A percentile compares a stretch with the other conserved stretches of the same genome.
phyloP scores from a whole-genome alignment of 75 land plant genomes.

The Sequoiadendron giganteum region DNA sequence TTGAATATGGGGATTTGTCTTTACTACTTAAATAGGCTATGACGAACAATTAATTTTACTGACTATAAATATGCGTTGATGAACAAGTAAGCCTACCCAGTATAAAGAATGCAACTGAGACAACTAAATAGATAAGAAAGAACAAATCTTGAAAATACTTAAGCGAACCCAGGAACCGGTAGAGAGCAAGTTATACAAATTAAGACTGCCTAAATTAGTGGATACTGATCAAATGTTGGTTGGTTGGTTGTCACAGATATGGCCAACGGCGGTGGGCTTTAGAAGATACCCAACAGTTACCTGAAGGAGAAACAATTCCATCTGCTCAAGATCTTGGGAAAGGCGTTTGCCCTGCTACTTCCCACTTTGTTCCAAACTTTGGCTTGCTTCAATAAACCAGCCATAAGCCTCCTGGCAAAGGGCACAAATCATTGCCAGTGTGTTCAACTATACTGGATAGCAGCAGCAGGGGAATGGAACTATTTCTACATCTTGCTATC shows the following conservation, averaged over 20 bases:
- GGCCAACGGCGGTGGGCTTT: neutral
- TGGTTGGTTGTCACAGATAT: neutral
- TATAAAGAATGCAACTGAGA: neutral
- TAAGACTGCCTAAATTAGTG: too few relatives aligned
- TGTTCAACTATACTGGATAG: neutral
- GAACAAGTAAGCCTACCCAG: neutral
- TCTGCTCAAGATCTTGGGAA: conserved; percentile 10
- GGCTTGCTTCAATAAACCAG: neutral
- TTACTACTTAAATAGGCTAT: neutral
- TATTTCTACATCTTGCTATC: neutral
- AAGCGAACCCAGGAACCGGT: neutral
- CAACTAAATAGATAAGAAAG: neutral
- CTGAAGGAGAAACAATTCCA: neutral
- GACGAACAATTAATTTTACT: neutral
- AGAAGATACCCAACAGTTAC: neutral
- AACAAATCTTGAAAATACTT: neutral
- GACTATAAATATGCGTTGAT: neutral
- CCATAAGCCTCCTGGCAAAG: neutral
- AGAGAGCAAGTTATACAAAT: neutral
- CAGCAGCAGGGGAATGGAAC: neutral
- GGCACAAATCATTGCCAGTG: too few relatives aligned
- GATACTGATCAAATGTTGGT: too few relatives aligned
- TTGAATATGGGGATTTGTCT: neutral
- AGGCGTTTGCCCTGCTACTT: neutral
- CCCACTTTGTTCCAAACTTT: neutral